Conservation (phyloP, 2,329 filamentous ascomycete genomes). For the Aureobasidium sp. region DNA sequence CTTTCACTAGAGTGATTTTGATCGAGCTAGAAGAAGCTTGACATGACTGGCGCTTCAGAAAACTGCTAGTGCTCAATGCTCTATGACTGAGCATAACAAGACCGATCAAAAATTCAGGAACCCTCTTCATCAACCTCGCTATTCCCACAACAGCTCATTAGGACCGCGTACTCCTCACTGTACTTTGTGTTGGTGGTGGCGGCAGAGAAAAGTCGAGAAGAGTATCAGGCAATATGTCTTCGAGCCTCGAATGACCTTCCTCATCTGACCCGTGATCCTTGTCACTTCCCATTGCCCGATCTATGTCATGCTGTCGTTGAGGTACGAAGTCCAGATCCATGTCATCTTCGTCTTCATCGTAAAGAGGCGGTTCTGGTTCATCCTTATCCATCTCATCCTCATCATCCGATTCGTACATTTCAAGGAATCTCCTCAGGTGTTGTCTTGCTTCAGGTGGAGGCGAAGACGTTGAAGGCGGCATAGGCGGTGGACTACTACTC, state of each 20-base stretch:
- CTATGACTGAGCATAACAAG: not conserved
- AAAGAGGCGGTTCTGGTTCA: not conserved
- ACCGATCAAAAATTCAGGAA: not conserved
- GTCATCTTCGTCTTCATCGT: not conserved
- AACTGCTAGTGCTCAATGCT: not conserved
- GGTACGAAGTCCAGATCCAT: slow-evolving; percentile 3
- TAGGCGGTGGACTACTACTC: slow-evolving; percentile 3
- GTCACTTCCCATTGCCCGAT: not conserved
- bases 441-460: slow-evolving; percentile 5
- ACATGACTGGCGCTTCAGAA: too few species aligned
- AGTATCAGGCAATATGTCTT: slow-evolving; percentile 17
- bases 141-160: not conserved
- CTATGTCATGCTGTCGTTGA: not conserved
- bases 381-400: not conserved
- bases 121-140: not conserved
- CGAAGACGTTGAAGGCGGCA: not conserved
- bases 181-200: slow-evolving; percentile 15
- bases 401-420: not conserved
- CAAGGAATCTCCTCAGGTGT: not conserved
- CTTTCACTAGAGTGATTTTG: too few species aligned
- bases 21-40: too few species aligned
- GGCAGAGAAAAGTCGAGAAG: slow-evolving; percentile 18
- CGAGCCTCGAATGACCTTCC: not conserved
- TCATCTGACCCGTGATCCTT: not conserved
- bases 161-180: not conserved